These are phyloP conservation scores for Penicillium sp. DNA, from an alignment of 2,329 filamentous ascomycete genomes.

Conservation along the genomic window DNA sequence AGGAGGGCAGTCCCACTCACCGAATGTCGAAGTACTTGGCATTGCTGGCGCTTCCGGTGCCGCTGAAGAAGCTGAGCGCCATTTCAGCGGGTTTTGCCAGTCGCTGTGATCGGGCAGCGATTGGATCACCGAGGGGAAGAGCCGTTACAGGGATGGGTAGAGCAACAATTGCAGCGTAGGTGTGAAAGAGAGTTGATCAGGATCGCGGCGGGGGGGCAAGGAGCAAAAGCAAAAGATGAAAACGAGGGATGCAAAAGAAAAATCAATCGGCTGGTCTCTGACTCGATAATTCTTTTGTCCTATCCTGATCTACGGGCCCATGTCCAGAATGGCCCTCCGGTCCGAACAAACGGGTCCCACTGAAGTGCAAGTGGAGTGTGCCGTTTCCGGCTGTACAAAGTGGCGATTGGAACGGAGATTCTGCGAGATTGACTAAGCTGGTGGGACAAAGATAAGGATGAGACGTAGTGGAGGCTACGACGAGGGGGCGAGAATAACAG, in stretches of 20 bases:
- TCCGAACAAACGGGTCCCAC: slow-evolving; percentile 46
- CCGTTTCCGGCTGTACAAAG: slow-evolving; percentile 34
- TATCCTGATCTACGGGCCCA: slow-evolving; percentile 34
- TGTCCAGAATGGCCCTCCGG: slow-evolving; percentile 50
- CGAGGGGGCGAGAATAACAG: not conserved
- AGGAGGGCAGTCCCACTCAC: slow-evolving; percentile 31
- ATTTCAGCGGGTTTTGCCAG: slow-evolving; percentile 32
- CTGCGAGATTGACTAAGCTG: slow-evolving; percentile 27
- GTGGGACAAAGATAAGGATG: slow-evolving; percentile 1
- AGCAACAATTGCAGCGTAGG: not conserved
- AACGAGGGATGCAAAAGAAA: slow-evolving; percentile 15
- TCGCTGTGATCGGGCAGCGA: slow-evolving; percentile 26
- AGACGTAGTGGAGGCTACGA: not conserved
- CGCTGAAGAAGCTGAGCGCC: slow-evolving; percentile 51
- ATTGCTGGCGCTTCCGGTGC: slow-evolving; percentile 45
- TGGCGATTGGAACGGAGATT: slow-evolving; percentile 25
- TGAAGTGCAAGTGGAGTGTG: slow-evolving; percentile 22
- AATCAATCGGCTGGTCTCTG: slow-evolving; percentile 17
- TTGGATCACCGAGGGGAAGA: slow-evolving; percentile 1
- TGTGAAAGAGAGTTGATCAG: not conserved
- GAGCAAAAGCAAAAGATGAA: not conserved
- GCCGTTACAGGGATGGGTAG: not conserved
- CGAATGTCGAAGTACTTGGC: slow-evolving; percentile 55
- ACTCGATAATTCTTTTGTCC: slow-evolving; percentile 16
- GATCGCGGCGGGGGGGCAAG: not conserved